Percentiles rank a stretch among this genome's conserved stretches.
Conservation (phyloP, 345 rosid species). For the Erucastrum elatum region DNA sequence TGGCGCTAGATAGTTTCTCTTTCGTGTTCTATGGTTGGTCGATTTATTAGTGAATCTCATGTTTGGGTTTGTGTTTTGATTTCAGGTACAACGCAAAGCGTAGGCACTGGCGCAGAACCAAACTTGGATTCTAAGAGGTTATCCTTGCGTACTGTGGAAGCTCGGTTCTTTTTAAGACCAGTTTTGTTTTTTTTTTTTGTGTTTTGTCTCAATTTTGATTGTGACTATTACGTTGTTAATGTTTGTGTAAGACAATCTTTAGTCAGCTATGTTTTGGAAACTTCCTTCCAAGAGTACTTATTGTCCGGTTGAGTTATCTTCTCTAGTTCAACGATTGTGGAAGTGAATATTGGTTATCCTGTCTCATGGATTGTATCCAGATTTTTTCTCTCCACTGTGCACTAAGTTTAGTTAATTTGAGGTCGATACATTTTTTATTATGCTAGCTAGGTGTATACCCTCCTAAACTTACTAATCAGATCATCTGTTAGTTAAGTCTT, state of each 20-base stretch:
- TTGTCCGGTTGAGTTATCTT: background rate
- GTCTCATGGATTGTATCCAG: no score
- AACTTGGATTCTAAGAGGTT: slow-evolving; percentile 45
- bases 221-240: background rate
- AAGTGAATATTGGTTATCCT: background rate
- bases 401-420: background rate
- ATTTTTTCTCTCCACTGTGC: no score
- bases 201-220: background rate
- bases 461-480: background rate
- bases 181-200: background rate
- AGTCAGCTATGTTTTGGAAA: background rate
- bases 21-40: background rate
- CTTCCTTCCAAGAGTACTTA: background rate
- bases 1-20: no score
- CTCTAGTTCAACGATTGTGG: background rate
- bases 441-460: background rate
- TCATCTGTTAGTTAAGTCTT: background rate
- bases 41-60: background rate
- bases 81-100: slow-evolving; percentile 67
- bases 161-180: background rate
- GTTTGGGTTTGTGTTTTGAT: background rate
- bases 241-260: background rate
- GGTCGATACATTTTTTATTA: background rate
- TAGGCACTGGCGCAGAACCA: slow-evolving; percentile 73
- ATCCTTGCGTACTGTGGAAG: background rate